Base-by-base conservation (phyloP, 2,329 filamentous ascomycete genomes). In the Talaromyces rugulosus region DNA sequence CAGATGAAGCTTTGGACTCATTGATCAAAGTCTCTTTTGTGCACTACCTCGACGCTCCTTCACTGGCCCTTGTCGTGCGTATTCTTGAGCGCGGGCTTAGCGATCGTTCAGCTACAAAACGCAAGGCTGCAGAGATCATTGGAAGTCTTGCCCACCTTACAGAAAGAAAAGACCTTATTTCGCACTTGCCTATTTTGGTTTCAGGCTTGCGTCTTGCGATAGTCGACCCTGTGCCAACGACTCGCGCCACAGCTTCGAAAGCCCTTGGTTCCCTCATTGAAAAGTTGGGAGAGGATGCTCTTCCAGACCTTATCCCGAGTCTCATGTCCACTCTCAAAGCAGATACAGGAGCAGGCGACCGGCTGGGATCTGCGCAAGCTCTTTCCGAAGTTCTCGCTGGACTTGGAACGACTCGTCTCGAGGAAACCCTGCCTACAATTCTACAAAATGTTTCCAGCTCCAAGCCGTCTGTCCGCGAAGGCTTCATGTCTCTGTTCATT, bases 401-500 rank as follows among this genome's bases (percentile, higher is more conserved):
- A 66, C 82, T 99, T 70, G 95, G 96, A 67, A 99, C 95, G 0
- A 85, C 89, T 57, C 90, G 95, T 68, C 81, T 99, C 68, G 95
- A 99, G 76, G 96, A 99, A 78, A 98, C 93, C 5, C 81, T 99
- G 53, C 96, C 95, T 44, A 97, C 94, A 12, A 96, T 99, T 69
- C 80, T 99, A 47, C 94, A 98, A 71, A 99, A 99, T 71, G 94
- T 96, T 67, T 88, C 92, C 68, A 98, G 94, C 70, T 87, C 89
- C 68, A 97, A 96, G 77, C 75, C 95, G 18, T 87, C 92, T 60
- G 92, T 99, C 66, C 88, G 95, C 70, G 95, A 99, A 82, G 95
- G 95, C 53, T 99, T 99, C 81, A 99, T 99, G 95, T 97, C 95
- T 7, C 85, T 99, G 47, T 99, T 99, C 79, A 98, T 99, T 68